Base-by-base conservation (phyloP, 2,329 filamentous ascomycete genomes). In the Daldinia sp. region DNA sequence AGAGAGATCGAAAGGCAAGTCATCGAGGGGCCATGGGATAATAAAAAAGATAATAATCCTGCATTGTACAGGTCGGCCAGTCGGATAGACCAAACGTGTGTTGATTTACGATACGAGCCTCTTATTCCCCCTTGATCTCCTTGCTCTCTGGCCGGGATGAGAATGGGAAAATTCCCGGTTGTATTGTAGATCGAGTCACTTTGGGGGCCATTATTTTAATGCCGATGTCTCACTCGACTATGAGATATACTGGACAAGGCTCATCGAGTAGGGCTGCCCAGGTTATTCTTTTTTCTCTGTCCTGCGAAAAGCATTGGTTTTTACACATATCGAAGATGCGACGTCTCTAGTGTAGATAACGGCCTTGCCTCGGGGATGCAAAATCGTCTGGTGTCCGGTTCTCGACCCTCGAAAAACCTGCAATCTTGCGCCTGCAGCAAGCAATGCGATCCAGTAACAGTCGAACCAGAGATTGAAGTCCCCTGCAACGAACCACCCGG, bases 1-100 rank as follows among this genome's bases (percentile, higher is more conserved):
- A 59, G 53, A 67, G 56, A 59, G 53, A 67, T 67, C 64, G 61
- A 64, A 64, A 43, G 55, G 62, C 53, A 64, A 59, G 58, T 62
- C 63, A 55, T 61, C 27, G 43, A 30, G 34, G 34, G 23, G 11
- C 41, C 21, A 27, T 47, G 23, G 11, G 29, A 11, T 32, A 6
- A 32, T 32, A 6, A 11, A 32, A 11, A 11, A 7, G 6, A 32
- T 32, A 6, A 11, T 6, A 17, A 29, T 9, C 41, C 15, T 30
- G 43, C 15, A 30, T 48, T 25, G 43, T 19, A 43, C 25, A 25
- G 30, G 21, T 21, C 10, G 23, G 34, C 53, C 53, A 39, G 53
- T 57, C 53, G 37, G 29, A 23, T 8, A 10, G 27, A 23, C 30
- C 19, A 34, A n/a, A 35, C 39, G 25, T 54, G 10, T 45, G 29